phyloP scores from a whole-genome alignment of 1,139 yeast genomes.

The Geotrichum klebahnii region DNA sequence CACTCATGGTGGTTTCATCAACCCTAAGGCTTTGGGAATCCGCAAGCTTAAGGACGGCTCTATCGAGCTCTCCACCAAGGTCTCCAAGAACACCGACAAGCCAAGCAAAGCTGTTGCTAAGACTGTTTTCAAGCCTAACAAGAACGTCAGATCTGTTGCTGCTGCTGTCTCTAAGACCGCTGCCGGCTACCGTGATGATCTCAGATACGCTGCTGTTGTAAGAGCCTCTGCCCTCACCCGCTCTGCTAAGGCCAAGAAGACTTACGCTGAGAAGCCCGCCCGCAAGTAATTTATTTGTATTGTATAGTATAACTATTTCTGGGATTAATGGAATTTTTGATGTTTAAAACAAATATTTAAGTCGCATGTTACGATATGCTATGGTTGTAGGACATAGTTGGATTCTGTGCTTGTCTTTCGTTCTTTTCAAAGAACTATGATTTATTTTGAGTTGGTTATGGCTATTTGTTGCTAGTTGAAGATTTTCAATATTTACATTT shows the following conservation, averaged over 20 bases:
- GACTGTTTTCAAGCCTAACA: constrained; percentile 44
- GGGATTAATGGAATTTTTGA: constrained; percentile 8
- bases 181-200: constrained; percentile 48
- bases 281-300: constrained; percentile 22
- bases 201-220: constrained; percentile 45
- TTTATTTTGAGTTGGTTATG: too few species aligned
- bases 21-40: constrained; percentile 48
- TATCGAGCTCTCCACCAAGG: constrained; percentile 44
- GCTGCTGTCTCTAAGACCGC: constrained; percentile 45
- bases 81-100: constrained; percentile 44
- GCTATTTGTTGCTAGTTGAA: too few species aligned
- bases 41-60: constrained; percentile 38
- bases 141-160: constrained; percentile 44
- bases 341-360: not conserved
- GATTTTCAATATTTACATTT: too few species aligned
- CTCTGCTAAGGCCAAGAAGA: constrained; percentile 40
- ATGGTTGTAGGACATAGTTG: too few species aligned
- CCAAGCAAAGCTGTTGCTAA: constrained; percentile 42
- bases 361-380: too few species aligned
- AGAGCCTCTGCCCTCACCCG: constrained; percentile 46
- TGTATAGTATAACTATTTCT: not conserved
- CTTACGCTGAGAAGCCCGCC: constrained; percentile 32
- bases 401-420: too few species aligned
- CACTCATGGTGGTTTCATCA: constrained; percentile 47
- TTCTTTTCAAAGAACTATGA: too few species aligned